Evolutionary conservation across 1,284 basidiomycete genomes (phyloP).

Genomic region (Cutaneotrichosporon dermatis): DNA sequence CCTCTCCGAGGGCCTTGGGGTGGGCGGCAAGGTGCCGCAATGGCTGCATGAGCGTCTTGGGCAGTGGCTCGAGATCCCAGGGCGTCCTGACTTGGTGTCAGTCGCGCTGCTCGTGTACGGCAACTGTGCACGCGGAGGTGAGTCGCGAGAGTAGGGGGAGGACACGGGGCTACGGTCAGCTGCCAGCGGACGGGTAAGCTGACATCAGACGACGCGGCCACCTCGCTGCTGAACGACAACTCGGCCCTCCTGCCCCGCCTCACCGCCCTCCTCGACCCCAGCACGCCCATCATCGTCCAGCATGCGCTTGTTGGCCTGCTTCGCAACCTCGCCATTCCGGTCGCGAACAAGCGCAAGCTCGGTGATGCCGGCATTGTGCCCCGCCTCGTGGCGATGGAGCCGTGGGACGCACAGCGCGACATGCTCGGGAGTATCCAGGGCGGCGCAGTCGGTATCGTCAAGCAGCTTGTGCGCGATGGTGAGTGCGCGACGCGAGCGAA

Average conservation of each 20-base stretch:
- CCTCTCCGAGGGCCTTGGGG: conserved; percentile 58
- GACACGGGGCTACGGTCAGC: too few species aligned
- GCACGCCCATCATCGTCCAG: conserved; percentile 67
- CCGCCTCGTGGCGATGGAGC: conserved; percentile 59
- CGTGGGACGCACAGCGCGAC: conserved; percentile 68
- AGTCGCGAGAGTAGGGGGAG: conserved; percentile 23
- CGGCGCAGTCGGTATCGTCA: conserved; percentile 78
- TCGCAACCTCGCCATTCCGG: conserved; percentile 74
- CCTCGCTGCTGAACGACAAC: conserved; percentile 1
- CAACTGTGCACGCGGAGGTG: conserved; percentile 61
- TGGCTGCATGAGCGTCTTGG: conserved; percentile 69
- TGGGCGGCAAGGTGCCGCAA: conserved; percentile 58
- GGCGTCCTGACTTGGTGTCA: conserved; percentile 49
- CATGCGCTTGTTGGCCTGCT: conserved; percentile 77
- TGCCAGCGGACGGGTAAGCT: neutral
- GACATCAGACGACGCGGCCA: conserved; percentile 9
- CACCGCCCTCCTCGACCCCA: conserved; percentile 56
- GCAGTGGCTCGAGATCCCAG: conserved; percentile 59
- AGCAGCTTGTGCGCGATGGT: conserved; percentile 59
- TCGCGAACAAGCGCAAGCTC: conserved; percentile 59
- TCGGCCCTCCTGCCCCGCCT: conserved; percentile 14
- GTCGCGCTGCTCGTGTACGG: conserved; percentile 51
- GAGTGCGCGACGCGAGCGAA: neutral
- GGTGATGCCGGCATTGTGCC: conserved; percentile 63
- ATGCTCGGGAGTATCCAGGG: conserved; percentile 81